These are phyloP conservation scores for Aspergillus quadrilineatus DNA, from an alignment of 2,329 filamentous ascomycete species.

Conservation along the genomic window DNA sequence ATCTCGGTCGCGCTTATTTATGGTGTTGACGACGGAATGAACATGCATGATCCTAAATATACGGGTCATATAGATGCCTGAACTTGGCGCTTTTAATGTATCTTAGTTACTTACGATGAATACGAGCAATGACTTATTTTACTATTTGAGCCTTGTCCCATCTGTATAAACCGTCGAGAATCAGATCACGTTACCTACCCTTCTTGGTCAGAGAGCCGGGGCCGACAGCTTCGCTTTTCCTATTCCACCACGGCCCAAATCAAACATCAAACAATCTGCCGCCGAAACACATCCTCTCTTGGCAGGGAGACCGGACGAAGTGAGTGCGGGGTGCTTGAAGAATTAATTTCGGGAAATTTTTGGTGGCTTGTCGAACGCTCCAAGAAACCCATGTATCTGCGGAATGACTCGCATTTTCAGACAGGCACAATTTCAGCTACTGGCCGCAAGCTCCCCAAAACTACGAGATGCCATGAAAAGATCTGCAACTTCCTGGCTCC, in stretches of 20 bases:
- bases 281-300: background rate
- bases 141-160: background rate
- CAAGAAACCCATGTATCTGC: background rate
- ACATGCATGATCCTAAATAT: conserved; percentile 9
- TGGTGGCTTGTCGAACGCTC: background rate
- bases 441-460: background rate
- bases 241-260: conserved; percentile 8
- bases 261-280: background rate
- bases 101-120: conserved; percentile 12
- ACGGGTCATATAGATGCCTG: conserved; percentile 13
- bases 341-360: background rate
- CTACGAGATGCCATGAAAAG: background rate
- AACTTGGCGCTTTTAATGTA: conserved; percentile 13
- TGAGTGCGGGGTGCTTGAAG: conserved; percentile 3
- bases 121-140: background rate
- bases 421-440: background rate
- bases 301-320: background rate
- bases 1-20: background rate
- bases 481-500: background rate
- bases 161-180: no score
- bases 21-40: conserved; percentile 12
- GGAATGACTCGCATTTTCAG: background rate
- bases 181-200: background rate
- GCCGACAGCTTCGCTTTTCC: conserved; percentile 2
- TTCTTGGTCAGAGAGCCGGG: background rate